Conservation (phyloP, 2,329 filamentous ascomycete genomes). For the Periconia digitata region DNA sequence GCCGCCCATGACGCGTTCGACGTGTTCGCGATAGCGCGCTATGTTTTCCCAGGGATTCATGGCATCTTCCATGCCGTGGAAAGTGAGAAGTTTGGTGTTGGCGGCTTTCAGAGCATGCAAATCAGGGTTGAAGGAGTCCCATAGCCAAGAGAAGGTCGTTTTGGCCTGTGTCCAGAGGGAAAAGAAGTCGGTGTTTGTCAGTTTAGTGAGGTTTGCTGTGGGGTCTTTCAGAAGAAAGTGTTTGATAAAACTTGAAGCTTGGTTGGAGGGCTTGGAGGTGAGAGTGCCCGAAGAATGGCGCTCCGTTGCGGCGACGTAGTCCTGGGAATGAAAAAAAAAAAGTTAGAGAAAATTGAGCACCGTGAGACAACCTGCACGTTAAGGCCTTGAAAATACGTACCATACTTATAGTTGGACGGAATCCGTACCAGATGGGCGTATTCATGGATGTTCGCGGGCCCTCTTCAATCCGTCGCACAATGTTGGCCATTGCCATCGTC, state of each 20-base stretch:
- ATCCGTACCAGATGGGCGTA: constrained; percentile 12
- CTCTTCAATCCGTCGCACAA: constrained; percentile 19
- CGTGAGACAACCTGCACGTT: not conserved
- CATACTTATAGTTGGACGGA: constrained; percentile 13
- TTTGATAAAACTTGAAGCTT: constrained; percentile 22
- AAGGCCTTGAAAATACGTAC: not conserved
- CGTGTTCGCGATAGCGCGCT: constrained; percentile 22
- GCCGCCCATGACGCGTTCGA: constrained; percentile 28
- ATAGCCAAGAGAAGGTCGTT: constrained; percentile 23
- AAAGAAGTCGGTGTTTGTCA: constrained; percentile 17
- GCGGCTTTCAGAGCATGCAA: constrained; percentile 23
- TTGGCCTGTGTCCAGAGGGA: constrained; percentile 20
- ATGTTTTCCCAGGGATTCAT: constrained; percentile 31
- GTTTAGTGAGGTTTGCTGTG: constrained; percentile 12
- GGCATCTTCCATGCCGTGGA: constrained; percentile 29
- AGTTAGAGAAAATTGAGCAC: not conserved
- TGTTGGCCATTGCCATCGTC: constrained; percentile 21
- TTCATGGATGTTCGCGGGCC: constrained; percentile 18
- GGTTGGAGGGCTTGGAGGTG: constrained; percentile 16
- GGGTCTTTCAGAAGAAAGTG: constrained; percentile 17
- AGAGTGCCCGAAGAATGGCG: constrained; percentile 17
- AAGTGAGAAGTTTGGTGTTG: constrained; percentile 30
- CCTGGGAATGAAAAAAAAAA: not conserved
- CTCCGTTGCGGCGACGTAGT: constrained; percentile 4
- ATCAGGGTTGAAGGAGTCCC: constrained; percentile 25